These are phyloP conservation scores for Microbotryum saponariae DNA, from an alignment of 1,284 basidiomycete genomes.

Conservation along the genomic window DNA sequence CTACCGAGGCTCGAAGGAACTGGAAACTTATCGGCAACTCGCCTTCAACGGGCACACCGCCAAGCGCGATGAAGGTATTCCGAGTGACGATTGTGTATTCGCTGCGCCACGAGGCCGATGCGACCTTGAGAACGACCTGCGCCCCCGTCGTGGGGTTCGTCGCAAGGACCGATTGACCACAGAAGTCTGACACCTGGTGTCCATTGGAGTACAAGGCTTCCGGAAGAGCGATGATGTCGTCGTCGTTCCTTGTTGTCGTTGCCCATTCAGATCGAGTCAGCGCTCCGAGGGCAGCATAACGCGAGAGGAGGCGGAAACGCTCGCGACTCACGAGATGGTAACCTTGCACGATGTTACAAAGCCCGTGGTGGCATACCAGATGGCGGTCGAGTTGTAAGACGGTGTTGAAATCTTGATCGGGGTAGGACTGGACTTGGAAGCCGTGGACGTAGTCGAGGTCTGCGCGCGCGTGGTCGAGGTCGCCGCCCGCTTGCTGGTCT, in stretches of 20 bases:
- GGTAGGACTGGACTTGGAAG: too few relatives aligned
- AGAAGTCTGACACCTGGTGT: neutral
- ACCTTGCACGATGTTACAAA: neutral
- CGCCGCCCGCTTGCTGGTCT: too few relatives aligned
- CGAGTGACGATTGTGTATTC: neutral
- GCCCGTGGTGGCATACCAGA: neutral
- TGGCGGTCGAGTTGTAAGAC: conserved; percentile 1
- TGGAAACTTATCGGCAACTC: neutral
- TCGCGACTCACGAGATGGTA: neutral
- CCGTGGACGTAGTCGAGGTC: too few relatives aligned
- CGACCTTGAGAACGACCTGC: neutral
- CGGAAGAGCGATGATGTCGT: conserved; percentile 1
- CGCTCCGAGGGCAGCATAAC: too few relatives aligned
- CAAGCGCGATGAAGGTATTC: neutral
- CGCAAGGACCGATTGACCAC: neutral
- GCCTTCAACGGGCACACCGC: neutral
- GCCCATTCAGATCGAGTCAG: too few relatives aligned
- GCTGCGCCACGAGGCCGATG: neutral
- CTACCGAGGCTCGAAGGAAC: neutral
- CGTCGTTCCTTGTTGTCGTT: neutral
- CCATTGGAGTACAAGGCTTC: neutral
- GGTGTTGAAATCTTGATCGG: too few relatives aligned
- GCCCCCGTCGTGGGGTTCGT: neutral
- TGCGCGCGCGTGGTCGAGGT: too few relatives aligned
- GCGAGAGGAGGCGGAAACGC: too few relatives aligned